A percentile compares a stretch with the other conserved stretches of the same genome.
Conservation (phyloP, 768 basidiomycete species). For the Termitomyces sp. region DNA sequence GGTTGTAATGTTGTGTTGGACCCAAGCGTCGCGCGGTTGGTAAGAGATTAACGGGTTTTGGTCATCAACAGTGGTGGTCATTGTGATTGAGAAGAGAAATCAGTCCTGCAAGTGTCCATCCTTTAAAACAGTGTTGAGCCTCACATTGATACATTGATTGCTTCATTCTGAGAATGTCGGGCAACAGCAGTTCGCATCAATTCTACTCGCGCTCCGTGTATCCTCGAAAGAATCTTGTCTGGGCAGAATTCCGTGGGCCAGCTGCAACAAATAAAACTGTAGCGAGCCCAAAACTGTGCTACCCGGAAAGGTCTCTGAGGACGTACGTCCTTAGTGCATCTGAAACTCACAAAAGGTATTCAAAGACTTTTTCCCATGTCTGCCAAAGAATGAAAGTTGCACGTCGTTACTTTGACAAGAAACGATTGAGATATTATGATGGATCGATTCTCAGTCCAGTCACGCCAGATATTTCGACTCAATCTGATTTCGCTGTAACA, state of each 20-base stretch:
- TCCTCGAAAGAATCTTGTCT: no score
- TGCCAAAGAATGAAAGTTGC: neutral
- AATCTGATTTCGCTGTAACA: neutral
- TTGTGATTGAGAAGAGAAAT: neutral
- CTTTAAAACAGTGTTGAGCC: neutral
- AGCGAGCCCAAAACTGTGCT: no score
- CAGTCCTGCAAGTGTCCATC: no score
- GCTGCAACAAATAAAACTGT: no score
- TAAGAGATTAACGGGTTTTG: slow-evolving; percentile 2
- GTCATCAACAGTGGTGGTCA: neutral
- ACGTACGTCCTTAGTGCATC: neutral
- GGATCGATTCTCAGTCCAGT: neutral
- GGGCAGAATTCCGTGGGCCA: no score
- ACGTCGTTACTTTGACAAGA: neutral
- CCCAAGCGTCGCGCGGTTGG: slow-evolving; percentile 1
- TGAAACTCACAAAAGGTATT: neutral
- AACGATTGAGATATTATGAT: neutral
- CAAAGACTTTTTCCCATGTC: neutral
- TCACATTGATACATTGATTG: no score
- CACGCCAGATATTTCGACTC: neutral
- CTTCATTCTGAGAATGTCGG: no score
- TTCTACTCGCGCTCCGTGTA: no score
- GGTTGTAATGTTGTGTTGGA: neutral
- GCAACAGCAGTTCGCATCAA: neutral
- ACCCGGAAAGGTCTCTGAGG: no score